phyloP scores from a whole-genome alignment of 805 yeast species.

The Suhomyces pyralidae region DNA sequence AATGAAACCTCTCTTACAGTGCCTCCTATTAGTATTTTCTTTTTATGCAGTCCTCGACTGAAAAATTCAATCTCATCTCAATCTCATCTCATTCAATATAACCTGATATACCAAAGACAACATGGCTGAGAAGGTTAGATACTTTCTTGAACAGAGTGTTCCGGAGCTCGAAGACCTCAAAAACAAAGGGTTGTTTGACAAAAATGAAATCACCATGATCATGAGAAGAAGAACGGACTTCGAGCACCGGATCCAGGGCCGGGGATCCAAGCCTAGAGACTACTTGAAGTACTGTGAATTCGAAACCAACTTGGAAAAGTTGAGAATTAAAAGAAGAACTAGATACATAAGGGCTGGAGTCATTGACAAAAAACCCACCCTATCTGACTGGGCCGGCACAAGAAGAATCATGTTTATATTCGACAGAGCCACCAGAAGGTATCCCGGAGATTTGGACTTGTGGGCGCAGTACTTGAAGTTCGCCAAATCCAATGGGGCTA shows the following conservation, averaged over 20 bases:
- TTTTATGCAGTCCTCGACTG: conserved; percentile 2
- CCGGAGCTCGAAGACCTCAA: conserved; percentile 91
- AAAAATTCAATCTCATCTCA: not conserved
- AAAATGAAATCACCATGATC: conserved; percentile 75
- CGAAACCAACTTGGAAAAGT: conserved; percentile 73
- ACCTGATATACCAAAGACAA: not conserved
- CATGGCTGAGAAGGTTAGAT: conserved; percentile 47
- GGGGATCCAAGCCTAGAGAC: conserved; percentile 78
- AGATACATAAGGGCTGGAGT: conserved; percentile 56
- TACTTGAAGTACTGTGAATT: conserved; percentile 75
- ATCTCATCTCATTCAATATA: not conserved
- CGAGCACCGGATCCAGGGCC: conserved; percentile 82
- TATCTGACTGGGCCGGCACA: conserved; percentile 85
- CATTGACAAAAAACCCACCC: conserved; percentile 57
- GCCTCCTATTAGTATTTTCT: no score
- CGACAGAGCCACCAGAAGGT: conserved; percentile 77
- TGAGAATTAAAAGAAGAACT: conserved; percentile 67
- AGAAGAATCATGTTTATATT: conserved; percentile 78
- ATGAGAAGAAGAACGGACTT: conserved; percentile 94
- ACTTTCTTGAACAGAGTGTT: conserved; percentile 64
- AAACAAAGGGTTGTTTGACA: conserved; percentile 75
- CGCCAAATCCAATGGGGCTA: conserved; percentile 64
- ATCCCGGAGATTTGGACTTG: conserved; percentile 69
- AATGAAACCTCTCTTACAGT: no score
- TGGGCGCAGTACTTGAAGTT: conserved; percentile 78